A percentile compares a stretch with the other conserved stretches of the same genome.
These are phyloP conservation scores for Arabis alpina DNA, from an alignment of 345 rosid species.

Conservation along the genomic window DNA sequence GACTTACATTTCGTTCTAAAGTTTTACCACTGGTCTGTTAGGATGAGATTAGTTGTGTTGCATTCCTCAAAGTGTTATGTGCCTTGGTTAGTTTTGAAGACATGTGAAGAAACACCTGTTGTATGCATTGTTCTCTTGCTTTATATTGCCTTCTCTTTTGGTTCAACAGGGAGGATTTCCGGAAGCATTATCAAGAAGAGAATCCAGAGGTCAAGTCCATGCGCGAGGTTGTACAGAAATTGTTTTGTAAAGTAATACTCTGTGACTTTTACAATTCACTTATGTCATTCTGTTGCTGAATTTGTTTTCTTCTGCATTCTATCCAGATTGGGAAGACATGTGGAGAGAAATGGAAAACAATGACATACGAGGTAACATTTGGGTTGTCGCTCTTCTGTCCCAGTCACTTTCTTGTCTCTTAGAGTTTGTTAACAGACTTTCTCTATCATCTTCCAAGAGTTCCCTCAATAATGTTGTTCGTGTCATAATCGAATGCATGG, in stretches of 20 bases:
- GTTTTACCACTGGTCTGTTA: background rate
- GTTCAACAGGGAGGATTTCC: slow-evolving; percentile 75
- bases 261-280: background rate
- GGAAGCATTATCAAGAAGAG: slow-evolving; percentile 84
- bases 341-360: slow-evolving; percentile 94
- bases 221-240: slow-evolving; percentile 65
- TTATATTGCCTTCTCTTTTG: slow-evolving; percentile 21
- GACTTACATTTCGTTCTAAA: background rate
- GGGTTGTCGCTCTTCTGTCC: background rate
- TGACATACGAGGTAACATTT: slow-evolving; percentile 73
- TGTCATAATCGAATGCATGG: background rate
- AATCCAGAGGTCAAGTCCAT: slow-evolving; percentile 88
- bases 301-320: slow-evolving; percentile 8
- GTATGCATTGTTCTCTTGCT: background rate
- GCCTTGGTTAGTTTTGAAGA: background rate
- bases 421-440: slow-evolving; percentile 3
- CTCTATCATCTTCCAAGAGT: slow-evolving; percentile 8
- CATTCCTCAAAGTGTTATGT: background rate
- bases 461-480: background rate
- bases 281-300: slow-evolving; percentile 22
- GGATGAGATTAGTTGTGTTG: slow-evolving; percentile 15
- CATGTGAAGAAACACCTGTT: too few relatives aligned
- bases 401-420: slow-evolving; percentile 7
- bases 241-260: background rate
- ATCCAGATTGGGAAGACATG: slow-evolving; percentile 91